phyloP scores from a whole-genome alignment of 192 early-diverging fungal genomes.

The Radiomyces spectabilis region DNA sequence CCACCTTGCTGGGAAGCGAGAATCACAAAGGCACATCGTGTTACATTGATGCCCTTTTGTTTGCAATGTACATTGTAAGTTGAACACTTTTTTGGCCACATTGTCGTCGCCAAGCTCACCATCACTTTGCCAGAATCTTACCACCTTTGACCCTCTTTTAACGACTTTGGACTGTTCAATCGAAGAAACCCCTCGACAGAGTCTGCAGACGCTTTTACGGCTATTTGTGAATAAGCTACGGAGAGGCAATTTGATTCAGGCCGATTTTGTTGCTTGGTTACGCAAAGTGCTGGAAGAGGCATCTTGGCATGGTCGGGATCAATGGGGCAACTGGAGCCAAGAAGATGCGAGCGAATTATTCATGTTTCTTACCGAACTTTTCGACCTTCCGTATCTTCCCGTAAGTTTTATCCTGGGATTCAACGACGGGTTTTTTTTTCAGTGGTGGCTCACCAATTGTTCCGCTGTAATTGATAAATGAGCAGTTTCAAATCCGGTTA shows the following conservation, averaged over 20 bases:
- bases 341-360: conserved; percentile 67
- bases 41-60: conserved; percentile 59
- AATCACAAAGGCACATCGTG: conserved; percentile 58
- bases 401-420: conserved; percentile 25
- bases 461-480: neutral
- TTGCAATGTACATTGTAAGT: conserved; percentile 65
- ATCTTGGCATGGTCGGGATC: conserved; percentile 37
- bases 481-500: conserved; percentile 43
- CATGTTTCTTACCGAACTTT: conserved; percentile 54
- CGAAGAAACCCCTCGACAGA: conserved; percentile 15
- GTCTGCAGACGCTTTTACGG: conserved; percentile 42
- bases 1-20: conserved; percentile 39
- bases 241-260: conserved; percentile 47
- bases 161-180: too few species aligned
- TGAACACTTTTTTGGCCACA: too few species aligned
- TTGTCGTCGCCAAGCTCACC: too few species aligned
- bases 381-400: conserved; percentile 61
- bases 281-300: conserved; percentile 38
- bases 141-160: conserved; percentile 45
- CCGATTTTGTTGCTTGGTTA: conserved; percentile 42
- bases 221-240: conserved; percentile 56
- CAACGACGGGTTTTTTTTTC: neutral
- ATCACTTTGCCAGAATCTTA: too few species aligned
- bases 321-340: conserved; percentile 29
- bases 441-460: neutral